Base-by-base conservation (phyloP, 768 basidiomycete species). In the Leccinum obscurum region DNA sequence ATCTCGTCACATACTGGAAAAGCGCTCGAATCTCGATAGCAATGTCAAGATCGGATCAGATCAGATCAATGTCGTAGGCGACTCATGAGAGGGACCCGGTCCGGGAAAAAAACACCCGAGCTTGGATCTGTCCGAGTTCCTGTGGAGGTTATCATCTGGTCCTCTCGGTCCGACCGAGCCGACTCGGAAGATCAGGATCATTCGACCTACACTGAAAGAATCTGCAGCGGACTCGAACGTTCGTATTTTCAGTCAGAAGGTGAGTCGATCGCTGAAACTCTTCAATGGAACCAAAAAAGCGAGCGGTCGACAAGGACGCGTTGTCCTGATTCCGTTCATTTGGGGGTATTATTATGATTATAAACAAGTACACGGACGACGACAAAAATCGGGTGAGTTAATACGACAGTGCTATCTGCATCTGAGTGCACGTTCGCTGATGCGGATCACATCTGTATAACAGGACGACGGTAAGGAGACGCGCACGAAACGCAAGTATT, bases 361-460 rank as follows among this genome's bases (percentile, higher is more conserved):
- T 46, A 46, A 49, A 52, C 11, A 46, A 34, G 14, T 28, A n/a
- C 51, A 17, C 7, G 54, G 20, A 39, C 11, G 1, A 11, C 22
- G 2, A 56, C 14, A 10, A 52, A 14, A 41, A 11, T 22, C 20
- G 0, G 13, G 3, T 7, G 4, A 13, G 4, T 20, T n/a, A 24
- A 24, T 24, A 6, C 7, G 44, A 46, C 1, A 20, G 24, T 26
- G 32, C 13, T 35, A 41, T 41, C 20, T 26, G 4, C 30, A 24
- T 55, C 22, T 20, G 26, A 17, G 3, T 1, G 28, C 17, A 28
- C 0, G n/a, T 8, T 14, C 13, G 34, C 34, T 35, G 34, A 35
- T 35, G 34, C 2, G 7, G 1, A 28, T 66, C 10, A 65, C 64
- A 66, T 55, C 64, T 65, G 20, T 32, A 1, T 1, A 17, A 35